Base-by-base conservation (phyloP, 176 grass and related monocot genomes). In the Eremochloa ophiuroides region DNA sequence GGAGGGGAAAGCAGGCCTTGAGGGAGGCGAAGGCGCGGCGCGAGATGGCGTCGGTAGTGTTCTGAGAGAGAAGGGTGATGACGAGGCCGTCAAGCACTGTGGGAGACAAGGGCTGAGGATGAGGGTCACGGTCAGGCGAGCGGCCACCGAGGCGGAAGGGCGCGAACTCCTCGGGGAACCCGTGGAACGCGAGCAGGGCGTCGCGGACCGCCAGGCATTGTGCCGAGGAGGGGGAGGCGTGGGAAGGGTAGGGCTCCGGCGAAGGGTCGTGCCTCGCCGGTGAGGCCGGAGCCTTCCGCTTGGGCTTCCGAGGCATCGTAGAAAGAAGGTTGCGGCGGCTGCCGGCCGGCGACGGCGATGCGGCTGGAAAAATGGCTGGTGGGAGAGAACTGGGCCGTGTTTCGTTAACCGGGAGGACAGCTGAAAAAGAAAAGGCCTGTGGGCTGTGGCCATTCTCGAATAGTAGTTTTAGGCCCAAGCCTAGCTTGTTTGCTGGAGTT, bases 101-200 rank as follows among this genome's bases (percentile, higher is more conserved):
- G 28, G 85, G 41, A 0, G 20, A 22, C 51, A 27, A 35, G 10
- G 62, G 42, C 37, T 15, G 35, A 16, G 30, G 7, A 7, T 16
- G 40, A 44, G 12, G 3, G 44, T 30, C 78, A 14, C 65, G 5
- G n/a, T 13, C 38, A 5, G 71, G 79, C 31, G 65, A 85, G 53
- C 38, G 71, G 68, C 72, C 82, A 30, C 77, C 71, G 35, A 76
- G 78, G 44, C 83, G 78, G 62, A 91, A 93, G 66, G 85, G 69
- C 44, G 88, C 84, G 85, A 99, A 99, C 91, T 99, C 96, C 29
- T 84, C 75, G 1, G 96, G 93, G 83, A 99, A 99, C 39, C 96
- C 89, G 30, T 95, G 93, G 82, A 93, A 88, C 53, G 67, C 68
- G 72, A 91, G 88, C 30, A 99, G 91, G 26, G 91, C 80, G 64